phyloP scores from a whole-genome alignment of 2,329 filamentous ascomycete species.

The Penicillium olsonii region DNA sequence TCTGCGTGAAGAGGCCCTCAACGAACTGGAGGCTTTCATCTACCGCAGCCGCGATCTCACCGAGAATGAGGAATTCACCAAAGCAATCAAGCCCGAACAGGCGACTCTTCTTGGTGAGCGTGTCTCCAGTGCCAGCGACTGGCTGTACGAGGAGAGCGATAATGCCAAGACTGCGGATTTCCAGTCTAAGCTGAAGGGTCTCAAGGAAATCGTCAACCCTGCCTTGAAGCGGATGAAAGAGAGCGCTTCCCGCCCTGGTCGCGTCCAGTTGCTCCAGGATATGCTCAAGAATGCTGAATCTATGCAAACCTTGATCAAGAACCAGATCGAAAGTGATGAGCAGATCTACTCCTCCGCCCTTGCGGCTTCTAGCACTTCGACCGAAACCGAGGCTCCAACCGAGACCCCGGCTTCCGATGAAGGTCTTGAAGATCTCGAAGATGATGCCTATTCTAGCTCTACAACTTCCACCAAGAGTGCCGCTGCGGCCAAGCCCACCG shows the following conservation, averaged over 20 bases:
- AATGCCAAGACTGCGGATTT: conserved; percentile 75
- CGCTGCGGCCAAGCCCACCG: conserved; percentile 37
- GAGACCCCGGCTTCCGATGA: conserved; percentile 35
- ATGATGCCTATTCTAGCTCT: conserved; percentile 56
- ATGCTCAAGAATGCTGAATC: conserved; percentile 70
- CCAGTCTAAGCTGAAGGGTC: conserved; percentile 71
- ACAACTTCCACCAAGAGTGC: conserved; percentile 39
- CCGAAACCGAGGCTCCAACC: conserved; percentile 46
- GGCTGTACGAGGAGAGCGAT: conserved; percentile 84
- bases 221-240: conserved; percentile 76
- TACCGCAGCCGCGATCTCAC: conserved; percentile 85
- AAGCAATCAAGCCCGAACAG: conserved; percentile 68
- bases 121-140: conserved; percentile 73
- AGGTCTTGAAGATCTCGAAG: conserved; percentile 76
- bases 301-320: conserved; percentile 70
- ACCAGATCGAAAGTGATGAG: conserved; percentile 72
- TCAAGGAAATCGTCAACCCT: conserved; percentile 76
- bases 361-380: conserved; percentile 42
- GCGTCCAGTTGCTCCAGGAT: conserved; percentile 67
- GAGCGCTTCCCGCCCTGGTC: conserved; percentile 67
- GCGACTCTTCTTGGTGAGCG: conserved; percentile 67
- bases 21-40: conserved; percentile 89
- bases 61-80: conserved; percentile 72
- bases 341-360: conserved; percentile 58
- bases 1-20: conserved; percentile 81